Evolutionary conservation across 225 moss, liverwort and hornwort species (phyloP), one percentile per base, ranked within the genome.

Genomic region (Rhytidiadelphus loreus): DNA sequence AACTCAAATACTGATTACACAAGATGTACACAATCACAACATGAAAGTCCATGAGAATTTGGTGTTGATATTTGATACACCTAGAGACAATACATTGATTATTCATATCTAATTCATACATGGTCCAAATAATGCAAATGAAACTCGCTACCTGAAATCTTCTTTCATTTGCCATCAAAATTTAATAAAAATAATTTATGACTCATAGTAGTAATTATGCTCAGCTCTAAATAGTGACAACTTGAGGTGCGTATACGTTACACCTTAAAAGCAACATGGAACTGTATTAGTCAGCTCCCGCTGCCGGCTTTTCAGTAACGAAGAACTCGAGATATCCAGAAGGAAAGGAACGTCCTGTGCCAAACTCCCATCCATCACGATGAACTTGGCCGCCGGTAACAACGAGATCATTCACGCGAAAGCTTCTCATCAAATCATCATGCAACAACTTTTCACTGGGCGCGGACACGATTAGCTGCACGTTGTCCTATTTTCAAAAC

Each of bases 271-370:
- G 37, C 9, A 12, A 37, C 11, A 25, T 56, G 6, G 16, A 44
- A 17, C 2, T 6, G 0, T 16, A 28, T 17, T 72, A 46, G 17
- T 18, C 2, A 73, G 0, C 6, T 18, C 9, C 3, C 3, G 2
- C 0, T 72, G 6, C 5, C 0, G 28, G 1, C 0, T 30, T 11
- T 29, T 19, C 0, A 30, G 4, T 19, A 7, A 18, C 11, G 0
- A 74, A 74, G 30, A 48, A 74, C 19, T 18, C 2, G 8, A 70
- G 41, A 39, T 0, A 0, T 70, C 4, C 23, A n/a, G 1, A 1
- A 69, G 7, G 68, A 68, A 4, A 2, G 4, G 20, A 6, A 37
- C 2, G 35, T 10, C 5, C 3, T 20, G 6, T 21, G 18, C 12
- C 8, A 68, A 37, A 17, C 32, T 63, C 24, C 22, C 57, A 57